Evolutionary conservation across 176 grass and related monocot genomes (phyloP), one percentile per base, ranked within the genome.

Genomic region (Zea luxurians): DNA sequence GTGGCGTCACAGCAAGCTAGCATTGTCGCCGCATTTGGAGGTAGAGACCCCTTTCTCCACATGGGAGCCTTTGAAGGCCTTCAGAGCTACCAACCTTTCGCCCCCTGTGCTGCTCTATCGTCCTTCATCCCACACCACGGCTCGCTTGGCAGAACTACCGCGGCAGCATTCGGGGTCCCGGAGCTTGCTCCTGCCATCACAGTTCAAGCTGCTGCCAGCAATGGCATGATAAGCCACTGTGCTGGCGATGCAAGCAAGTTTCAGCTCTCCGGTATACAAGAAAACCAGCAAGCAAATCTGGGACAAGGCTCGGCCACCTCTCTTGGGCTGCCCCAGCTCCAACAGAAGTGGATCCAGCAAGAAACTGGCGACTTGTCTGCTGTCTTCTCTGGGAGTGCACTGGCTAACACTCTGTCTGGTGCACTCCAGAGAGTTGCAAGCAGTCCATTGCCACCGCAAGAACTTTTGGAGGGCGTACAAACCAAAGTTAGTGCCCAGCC

Each of bases 1-100:
- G 90, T 88, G 43, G 90, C 96, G 15, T 87, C 85, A 45, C 96
- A 93, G 16, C 96, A 99, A 67, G 92, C 88, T 68, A 99, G 86
- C 73, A 79, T 99, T 80, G 88, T 82, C 70, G 90, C 96, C 74
- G 90, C 88, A 35, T 84, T 99, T 82, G 90, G 92, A 61, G 88
- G 83, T 58, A 89, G 86, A 68, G 92, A 96, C 48, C 81, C 90
- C 37, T 90, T 88, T 68, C 48, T 92, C 78, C 91, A 90, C 21
- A 87, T 95, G 78, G 88, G 90, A 77, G 87, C 85, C 76, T 89
- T 96, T 78, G 96, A 99, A 57, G 88, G 88, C 4, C 77, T 93
- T 46, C 83, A 88, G 57, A 85, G 75, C 46, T 93, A 92, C 48
- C 92, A 89, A 70, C 58, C 76, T 46, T 90, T 89, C 70, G 64